Percentiles rank a stretch among this genome's conserved stretches.
These are phyloP conservation scores for Rhodocollybia butyracea DNA, from an alignment of 768 basidiomycete genomes.

Conservation along the genomic window DNA sequence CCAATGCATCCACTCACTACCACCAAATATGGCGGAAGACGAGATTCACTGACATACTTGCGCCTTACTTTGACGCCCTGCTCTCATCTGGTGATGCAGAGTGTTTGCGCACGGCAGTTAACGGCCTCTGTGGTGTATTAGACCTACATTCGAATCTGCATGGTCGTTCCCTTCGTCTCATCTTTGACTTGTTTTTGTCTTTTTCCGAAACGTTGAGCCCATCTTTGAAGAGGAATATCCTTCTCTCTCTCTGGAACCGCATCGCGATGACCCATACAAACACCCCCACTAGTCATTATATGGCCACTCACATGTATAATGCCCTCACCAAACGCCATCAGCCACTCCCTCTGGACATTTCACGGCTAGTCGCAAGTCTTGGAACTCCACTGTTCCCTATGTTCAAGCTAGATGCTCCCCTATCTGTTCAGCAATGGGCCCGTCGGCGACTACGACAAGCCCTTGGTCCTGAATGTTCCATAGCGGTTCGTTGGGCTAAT, in stretches of 20 bases:
- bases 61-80: slow-evolving; percentile 43
- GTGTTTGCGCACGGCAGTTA: slow-evolving; percentile 28
- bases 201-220: slow-evolving; percentile 21
- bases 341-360: slow-evolving; percentile 7
- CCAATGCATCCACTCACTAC: slow-evolving; percentile 39
- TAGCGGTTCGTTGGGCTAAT: slow-evolving; percentile 39
- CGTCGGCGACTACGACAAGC: slow-evolving; percentile 17
- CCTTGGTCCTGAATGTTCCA: slow-evolving; percentile 27
- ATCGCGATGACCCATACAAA: slow-evolving; percentile 9
- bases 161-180: slow-evolving; percentile 32
- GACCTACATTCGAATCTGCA: slow-evolving; percentile 29
- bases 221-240: slow-evolving; percentile 27
- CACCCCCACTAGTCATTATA: background rate
- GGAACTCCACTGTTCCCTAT: slow-evolving; percentile 23
- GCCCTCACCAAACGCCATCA: slow-evolving; percentile 5
- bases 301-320: slow-evolving; percentile 5
- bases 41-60: slow-evolving; percentile 40
- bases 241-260: slow-evolving; percentile 34
- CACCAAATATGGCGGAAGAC: slow-evolving; percentile 32
- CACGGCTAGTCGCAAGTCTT: slow-evolving; percentile 19
- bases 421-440: slow-evolving; percentile 24
- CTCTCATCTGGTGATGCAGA: slow-evolving; percentile 23
- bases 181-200: slow-evolving; percentile 37
- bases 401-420: slow-evolving; percentile 8
- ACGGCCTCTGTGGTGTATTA: slow-evolving; percentile 34